Percentiles rank a stretch among this genome's conserved stretches.
These are phyloP conservation scores for Agastache rugosa DNA, from an alignment of 257 asterid genomes.

Conservation along the genomic window DNA sequence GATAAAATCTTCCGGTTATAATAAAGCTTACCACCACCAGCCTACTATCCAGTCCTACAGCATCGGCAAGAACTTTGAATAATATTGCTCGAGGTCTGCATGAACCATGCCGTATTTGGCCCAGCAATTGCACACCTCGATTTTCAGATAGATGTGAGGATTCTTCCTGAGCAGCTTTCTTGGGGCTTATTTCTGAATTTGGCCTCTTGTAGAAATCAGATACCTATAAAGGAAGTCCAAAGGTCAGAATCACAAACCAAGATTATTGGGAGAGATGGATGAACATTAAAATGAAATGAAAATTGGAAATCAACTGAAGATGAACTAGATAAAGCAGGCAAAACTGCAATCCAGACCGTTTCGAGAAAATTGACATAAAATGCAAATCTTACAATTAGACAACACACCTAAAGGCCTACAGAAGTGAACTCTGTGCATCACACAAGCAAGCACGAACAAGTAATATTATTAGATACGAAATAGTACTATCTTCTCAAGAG, in stretches of 20 bases:
- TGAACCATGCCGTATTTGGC: conserved; percentile 91
- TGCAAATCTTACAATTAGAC: neutral
- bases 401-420: conserved; percentile 15
- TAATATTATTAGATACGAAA: neutral
- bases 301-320: conserved; percentile 32
- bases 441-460: conserved; percentile 9
- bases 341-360: conserved; percentile 16
- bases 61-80: conserved; percentile 96
- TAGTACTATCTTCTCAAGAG: conserved; percentile 12
- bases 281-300: conserved; percentile 23
- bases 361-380: neutral
- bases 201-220: conserved; percentile 89
- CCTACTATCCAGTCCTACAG: conserved; percentile 92
- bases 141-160: conserved; percentile 59
- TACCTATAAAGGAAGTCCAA: conserved; percentile 58
- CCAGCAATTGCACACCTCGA: conserved; percentile 84
- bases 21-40: conserved; percentile 82
- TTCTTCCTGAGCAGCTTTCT: conserved; percentile 69
- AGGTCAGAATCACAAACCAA: conserved; percentile 39
- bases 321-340: neutral
- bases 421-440: conserved; percentile 19
- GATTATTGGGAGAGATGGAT: conserved; percentile 15
- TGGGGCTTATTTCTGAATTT: conserved; percentile 76
- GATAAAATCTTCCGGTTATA: neutral
- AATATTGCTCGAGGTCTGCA: conserved; percentile 95